Evolutionary conservation across 371 early-diverging fungal genomes (phyloP).

Genomic region (Cokeromyces recurvatus): DNA sequence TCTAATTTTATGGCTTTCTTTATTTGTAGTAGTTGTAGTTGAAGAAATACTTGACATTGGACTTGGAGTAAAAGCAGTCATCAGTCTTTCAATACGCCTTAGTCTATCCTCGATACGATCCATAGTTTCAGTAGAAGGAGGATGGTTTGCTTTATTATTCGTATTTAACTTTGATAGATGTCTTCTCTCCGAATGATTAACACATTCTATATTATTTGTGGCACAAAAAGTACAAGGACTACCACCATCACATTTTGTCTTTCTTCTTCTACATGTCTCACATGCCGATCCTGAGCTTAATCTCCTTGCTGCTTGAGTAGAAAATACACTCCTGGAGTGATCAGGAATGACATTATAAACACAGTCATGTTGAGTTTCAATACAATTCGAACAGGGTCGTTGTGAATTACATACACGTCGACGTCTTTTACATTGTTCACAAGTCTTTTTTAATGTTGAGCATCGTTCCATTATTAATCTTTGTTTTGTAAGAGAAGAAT

Average conservation of each 20-base stretch:
- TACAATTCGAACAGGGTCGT: conserved; percentile 28
- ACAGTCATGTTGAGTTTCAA: conserved; percentile 23
- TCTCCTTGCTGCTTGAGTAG: conserved; percentile 22
- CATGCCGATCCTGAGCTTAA: conserved; percentile 35
- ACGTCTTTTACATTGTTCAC: conserved; percentile 26
- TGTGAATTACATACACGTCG: conserved; percentile 27
- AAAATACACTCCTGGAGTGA: conserved; percentile 23
- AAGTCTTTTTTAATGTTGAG: conserved; percentile 10
- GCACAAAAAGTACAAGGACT: conserved; percentile 32
- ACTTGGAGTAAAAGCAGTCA: conserved; percentile 45
- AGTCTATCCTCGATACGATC: conserved; percentile 48
- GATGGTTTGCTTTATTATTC: conserved; percentile 2
- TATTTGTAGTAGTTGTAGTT: not conserved
- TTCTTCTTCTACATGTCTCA: conserved; percentile 34
- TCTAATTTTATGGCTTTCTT: conserved; percentile 18
- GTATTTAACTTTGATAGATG: conserved; percentile 7
- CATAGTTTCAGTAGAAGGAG: conserved; percentile 16
- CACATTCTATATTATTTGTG: conserved; percentile 37
- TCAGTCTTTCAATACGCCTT: conserved; percentile 41
- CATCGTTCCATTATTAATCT: conserved; percentile 1
- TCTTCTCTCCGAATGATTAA: conserved; percentile 43
- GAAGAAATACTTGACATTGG: conserved; percentile 17
- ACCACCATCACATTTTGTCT: conserved; percentile 35
- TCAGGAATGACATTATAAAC: conserved; percentile 27
- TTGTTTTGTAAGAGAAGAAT: conserved; percentile 1